Evolutionary conservation across 495 filamentous ascomycete species (phyloP).

Genomic region (Aspergillus asperescens): DNA sequence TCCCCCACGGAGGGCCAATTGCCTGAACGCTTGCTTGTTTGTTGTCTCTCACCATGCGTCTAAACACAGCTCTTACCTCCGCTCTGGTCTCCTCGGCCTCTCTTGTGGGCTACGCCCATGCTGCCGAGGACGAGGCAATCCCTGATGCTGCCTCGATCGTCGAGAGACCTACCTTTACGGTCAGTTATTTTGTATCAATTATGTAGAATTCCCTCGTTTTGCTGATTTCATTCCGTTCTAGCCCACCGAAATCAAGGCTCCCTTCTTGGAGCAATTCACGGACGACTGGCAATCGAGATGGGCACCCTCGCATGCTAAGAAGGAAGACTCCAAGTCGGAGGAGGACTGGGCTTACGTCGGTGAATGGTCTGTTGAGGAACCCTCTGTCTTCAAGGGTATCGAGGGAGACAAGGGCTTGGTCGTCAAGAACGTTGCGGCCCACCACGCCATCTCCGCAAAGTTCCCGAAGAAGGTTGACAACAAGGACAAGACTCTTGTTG

Average conservation of each 20-base stretch:
- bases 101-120: constrained; percentile 65
- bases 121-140: constrained; percentile 63
- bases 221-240: constrained; percentile 34
- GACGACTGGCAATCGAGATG: constrained; percentile 89
- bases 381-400: constrained; percentile 84
- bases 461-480: constrained; percentile 95
- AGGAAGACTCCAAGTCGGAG: constrained; percentile 76
- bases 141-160: constrained; percentile 51
- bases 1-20: constrained; percentile 23
- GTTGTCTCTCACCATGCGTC: constrained; percentile 59
- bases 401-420: constrained; percentile 96
- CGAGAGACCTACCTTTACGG: constrained; percentile 81
- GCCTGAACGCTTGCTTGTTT: constrained; percentile 25
- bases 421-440: constrained; percentile 91
- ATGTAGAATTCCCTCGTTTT: constrained; percentile 14
- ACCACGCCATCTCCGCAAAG: constrained; percentile 99
- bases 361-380: constrained; percentile 96
- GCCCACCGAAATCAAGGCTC: constrained; percentile 83
- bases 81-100: constrained; percentile 63
- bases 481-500: constrained; percentile 92
- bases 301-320: constrained; percentile 94
- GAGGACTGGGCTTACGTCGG: constrained; percentile 99
- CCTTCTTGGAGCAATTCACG: constrained; percentile 98
- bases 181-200: constrained; percentile 43
- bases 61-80: constrained; percentile 62